Evolutionary conservation across 2,329 filamentous ascomycete genomes (phyloP).

Genomic region (Verticillium nubilum): DNA sequence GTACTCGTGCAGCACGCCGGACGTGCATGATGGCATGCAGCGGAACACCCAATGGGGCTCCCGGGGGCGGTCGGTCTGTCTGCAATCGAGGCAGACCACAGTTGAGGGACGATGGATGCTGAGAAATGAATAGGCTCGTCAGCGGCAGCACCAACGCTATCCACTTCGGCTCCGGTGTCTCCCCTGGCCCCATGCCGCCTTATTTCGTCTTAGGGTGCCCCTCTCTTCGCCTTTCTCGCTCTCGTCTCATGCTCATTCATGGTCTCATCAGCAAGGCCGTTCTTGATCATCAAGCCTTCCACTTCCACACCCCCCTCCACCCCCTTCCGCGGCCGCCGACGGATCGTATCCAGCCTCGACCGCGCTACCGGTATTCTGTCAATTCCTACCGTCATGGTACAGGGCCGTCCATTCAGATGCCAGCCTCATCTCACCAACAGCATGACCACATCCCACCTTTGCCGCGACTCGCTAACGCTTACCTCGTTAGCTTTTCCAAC

Average conservation of each 20-base stretch:
- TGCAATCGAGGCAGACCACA: neutral
- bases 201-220: slow-evolving; percentile 1
- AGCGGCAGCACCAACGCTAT: neutral
- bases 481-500: neutral
- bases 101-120: neutral
- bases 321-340: neutral
- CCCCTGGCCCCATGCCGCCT: neutral
- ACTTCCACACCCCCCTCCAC: neutral
- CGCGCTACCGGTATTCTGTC: neutral
- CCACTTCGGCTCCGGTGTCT: neutral
- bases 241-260: neutral
- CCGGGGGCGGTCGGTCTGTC: neutral
- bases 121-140: neutral
- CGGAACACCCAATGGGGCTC: neutral
- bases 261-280: neutral
- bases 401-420: neutral
- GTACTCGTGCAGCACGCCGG: too few relatives aligned
- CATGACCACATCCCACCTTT: neutral
- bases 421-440: neutral
- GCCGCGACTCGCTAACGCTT: neutral
- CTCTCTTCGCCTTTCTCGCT: neutral
- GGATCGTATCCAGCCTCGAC: neutral
- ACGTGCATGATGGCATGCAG: neutral
- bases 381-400: neutral
- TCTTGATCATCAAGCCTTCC: neutral